phyloP scores from a whole-genome alignment of 2,329 filamentous ascomycete species.

The Aspergillus glaucus region DNA sequence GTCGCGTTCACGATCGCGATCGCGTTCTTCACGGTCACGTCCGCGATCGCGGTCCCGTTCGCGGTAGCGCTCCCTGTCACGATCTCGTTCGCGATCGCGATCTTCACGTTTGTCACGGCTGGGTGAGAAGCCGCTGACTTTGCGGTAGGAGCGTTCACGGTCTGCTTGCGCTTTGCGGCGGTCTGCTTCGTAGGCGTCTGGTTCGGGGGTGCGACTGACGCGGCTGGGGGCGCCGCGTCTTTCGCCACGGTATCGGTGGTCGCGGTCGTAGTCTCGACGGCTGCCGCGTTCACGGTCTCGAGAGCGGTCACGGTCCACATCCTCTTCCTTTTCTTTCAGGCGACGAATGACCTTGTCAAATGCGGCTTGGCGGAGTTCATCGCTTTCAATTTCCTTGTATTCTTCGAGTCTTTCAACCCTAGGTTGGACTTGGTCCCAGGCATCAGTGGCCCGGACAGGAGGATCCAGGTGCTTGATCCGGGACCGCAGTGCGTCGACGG shows the following conservation, averaged over 20 bases:
- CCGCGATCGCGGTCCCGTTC: constrained; percentile 35
- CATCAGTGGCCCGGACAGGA: constrained; percentile 68
- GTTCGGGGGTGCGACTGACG: constrained; percentile 81
- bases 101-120: constrained; percentile 33
- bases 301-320: constrained; percentile 56
- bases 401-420: constrained; percentile 76
- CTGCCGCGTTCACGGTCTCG: constrained; percentile 40
- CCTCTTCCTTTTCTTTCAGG: constrained; percentile 84
- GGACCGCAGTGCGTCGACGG: constrained; percentile 76
- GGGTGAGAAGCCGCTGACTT: constrained; percentile 60
- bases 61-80: constrained; percentile 33
- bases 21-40: constrained; percentile 21
- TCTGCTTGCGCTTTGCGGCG: constrained; percentile 88
- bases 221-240: constrained; percentile 43
- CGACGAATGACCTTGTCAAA: constrained; percentile 91
- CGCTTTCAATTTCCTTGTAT: constrained; percentile 73
- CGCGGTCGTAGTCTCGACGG: constrained; percentile 48
- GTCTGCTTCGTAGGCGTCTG: constrained; percentile 91
- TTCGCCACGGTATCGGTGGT: constrained; percentile 44
- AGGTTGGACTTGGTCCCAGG: constrained; percentile 79
- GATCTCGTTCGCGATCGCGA: constrained; percentile 31
- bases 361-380: constrained; percentile 73
- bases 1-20: constrained; percentile 31
- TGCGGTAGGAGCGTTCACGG: constrained; percentile 87
- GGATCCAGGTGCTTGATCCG: constrained; percentile 87